A percentile compares a stretch with the other conserved stretches of the same genome.
Evolutionary conservation across 2,329 filamentous ascomycete genomes (phyloP).

Genomic region (Parastagonospora avenae): DNA sequence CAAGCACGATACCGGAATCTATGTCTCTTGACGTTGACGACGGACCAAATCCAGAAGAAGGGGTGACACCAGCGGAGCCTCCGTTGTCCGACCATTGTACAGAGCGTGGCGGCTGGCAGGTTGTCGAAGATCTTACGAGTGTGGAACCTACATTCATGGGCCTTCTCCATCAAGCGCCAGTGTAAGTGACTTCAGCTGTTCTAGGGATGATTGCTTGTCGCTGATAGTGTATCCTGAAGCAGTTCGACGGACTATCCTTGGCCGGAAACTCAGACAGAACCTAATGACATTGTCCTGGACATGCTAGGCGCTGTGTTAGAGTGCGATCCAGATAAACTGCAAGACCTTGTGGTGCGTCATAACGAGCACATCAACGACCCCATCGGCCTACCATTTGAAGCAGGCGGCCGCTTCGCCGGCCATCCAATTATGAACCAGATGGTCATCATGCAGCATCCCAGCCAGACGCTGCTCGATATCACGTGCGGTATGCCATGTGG

Average conservation of each 20-base stretch:
- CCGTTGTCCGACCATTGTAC: neutral
- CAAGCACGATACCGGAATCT: no score
- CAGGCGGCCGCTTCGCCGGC: conserved; percentile 26
- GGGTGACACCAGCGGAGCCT: no score
- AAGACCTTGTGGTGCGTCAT: conserved; percentile 30
- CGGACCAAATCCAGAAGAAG: no score
- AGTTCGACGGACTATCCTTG: conserved; percentile 21
- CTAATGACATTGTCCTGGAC: conserved; percentile 25
- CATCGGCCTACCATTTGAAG: conserved; percentile 37
- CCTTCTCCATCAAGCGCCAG: conserved; percentile 10
- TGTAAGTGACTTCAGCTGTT: conserved; percentile 10
- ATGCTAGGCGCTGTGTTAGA: conserved; percentile 37
- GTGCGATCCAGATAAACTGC: conserved; percentile 28
- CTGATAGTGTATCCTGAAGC: neutral
- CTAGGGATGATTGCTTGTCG: neutral
- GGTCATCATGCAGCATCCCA: conserved; percentile 36
- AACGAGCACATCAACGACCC: conserved; percentile 34
- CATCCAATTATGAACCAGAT: conserved; percentile 32
- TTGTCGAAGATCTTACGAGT: conserved; percentile 3
- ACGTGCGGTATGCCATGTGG: conserved; percentile 37
- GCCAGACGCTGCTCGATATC: conserved; percentile 40
- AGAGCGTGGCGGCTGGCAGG: conserved; percentile 12
- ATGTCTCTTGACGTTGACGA: no score
- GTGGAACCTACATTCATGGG: conserved; percentile 16
- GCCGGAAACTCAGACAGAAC: conserved; percentile 13